phyloP scores from a whole-genome alignment of 2,329 filamentous ascomycete genomes.

The Zymoseptoria tritici region DNA sequence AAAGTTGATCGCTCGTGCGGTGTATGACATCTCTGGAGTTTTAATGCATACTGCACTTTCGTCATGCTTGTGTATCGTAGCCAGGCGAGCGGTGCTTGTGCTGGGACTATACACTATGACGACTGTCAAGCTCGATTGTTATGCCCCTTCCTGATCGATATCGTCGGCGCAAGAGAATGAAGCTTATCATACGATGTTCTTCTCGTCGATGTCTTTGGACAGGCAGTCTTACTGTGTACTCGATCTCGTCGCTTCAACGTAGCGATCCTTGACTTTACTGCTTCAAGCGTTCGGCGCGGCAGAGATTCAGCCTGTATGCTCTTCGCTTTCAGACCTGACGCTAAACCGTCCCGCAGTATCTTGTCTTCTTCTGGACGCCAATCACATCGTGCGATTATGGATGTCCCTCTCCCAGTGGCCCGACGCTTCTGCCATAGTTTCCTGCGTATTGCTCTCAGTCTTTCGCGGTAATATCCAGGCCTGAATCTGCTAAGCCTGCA shows the following conservation, averaged over 20 bases:
- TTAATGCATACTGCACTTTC: no score
- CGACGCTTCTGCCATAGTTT: no score
- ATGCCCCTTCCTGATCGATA: no score
- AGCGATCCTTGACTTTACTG: neutral
- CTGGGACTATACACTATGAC: no score
- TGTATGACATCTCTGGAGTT: no score
- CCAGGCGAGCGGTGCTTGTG: no score
- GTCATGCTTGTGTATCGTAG: no score
- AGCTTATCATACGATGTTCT: neutral
- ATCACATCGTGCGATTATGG: no score
- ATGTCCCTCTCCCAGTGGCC: neutral
- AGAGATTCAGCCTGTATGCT: neutral
- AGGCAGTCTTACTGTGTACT: neutral
- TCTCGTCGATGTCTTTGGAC: neutral
- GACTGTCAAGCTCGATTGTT: no score
- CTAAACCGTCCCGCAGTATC: neutral
- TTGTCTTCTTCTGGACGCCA: neutral
- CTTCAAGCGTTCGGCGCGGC: neutral
- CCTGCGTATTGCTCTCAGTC: neutral
- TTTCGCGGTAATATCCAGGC: neutral
- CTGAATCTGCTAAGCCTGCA: neutral
- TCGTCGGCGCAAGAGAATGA: neutral
- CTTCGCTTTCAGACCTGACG: neutral
- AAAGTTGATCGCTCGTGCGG: no score
- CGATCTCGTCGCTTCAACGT: neutral